Percentiles rank a stretch among this genome's conserved stretches.
These are phyloP conservation scores for Rusavskia elegans DNA, from an alignment of 495 filamentous ascomycete genomes.

Conservation along the genomic window DNA sequence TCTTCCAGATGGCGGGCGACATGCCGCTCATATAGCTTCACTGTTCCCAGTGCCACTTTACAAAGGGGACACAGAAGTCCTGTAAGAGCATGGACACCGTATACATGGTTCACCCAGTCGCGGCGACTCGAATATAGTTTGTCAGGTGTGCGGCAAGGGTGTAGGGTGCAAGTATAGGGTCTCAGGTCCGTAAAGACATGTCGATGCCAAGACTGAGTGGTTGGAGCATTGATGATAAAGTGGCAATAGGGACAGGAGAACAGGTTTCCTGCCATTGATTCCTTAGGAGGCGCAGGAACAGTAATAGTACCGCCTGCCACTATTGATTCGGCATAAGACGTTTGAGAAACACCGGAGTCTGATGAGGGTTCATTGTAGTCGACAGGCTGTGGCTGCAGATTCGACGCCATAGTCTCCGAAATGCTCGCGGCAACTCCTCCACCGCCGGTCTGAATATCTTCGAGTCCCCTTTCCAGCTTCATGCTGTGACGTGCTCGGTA, in stretches of 20 bases:
- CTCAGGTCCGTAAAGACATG: constrained; percentile 20
- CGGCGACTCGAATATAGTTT: constrained; percentile 13
- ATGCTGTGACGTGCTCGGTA: background rate
- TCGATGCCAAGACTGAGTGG: constrained; percentile 8
- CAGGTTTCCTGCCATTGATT: background rate
- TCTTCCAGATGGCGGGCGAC: constrained; percentile 5
- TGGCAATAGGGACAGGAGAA: constrained; percentile 21
- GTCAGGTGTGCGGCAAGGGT: constrained; percentile 9
- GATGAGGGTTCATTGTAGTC: background rate
- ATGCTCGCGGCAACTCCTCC: background rate
- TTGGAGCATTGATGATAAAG: constrained; percentile 7
- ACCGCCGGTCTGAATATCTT: background rate
- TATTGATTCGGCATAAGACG: background rate
- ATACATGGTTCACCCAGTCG: constrained; percentile 14
- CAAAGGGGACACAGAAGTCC: constrained; percentile 1
- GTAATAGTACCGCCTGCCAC: background rate
- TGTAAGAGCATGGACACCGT: background rate
- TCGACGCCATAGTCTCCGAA: background rate
- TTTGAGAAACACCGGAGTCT: background rate
- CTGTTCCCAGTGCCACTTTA: background rate
- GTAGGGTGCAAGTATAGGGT: constrained; percentile 16
- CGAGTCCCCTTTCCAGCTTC: background rate
- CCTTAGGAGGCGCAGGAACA: constrained; percentile 6
- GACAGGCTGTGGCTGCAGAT: background rate
- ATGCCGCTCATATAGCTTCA: background rate